Percentiles rank a stretch among this genome's conserved stretches.
These are phyloP conservation scores for Termitomyces sp. DNA, from an alignment of 768 basidiomycete species.

Conservation along the genomic window DNA sequence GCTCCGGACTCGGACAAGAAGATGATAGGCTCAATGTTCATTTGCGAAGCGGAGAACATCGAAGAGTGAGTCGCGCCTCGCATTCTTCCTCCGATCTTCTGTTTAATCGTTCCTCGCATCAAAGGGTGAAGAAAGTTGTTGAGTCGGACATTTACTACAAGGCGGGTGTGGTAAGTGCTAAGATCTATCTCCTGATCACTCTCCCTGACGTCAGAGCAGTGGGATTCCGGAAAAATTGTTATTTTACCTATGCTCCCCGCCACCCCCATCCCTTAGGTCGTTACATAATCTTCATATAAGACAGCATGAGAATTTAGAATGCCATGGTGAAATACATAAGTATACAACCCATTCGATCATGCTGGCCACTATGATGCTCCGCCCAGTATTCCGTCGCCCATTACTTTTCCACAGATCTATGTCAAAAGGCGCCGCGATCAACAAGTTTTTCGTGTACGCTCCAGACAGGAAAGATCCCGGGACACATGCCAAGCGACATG, in stretches of 20 bases:
- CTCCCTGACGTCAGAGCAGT: constrained; percentile 27
- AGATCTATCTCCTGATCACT: background rate
- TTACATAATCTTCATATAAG: background rate
- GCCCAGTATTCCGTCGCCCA: background rate
- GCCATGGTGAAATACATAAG: background rate
- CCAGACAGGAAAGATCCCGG: constrained; percentile 47
- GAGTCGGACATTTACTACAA: constrained; percentile 39
- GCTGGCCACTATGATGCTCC: constrained; percentile 1
- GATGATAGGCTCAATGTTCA: constrained; percentile 55
- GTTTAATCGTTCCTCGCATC: background rate
- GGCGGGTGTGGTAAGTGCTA: constrained; percentile 32
- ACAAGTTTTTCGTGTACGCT: constrained; percentile 49
- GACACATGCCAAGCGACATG: constrained; percentile 37
- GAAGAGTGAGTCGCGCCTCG: constrained; percentile 31
- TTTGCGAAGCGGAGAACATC: constrained; percentile 49
- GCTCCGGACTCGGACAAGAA: constrained; percentile 43
- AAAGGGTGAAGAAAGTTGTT: constrained; percentile 33
- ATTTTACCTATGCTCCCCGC: constrained; percentile 43
- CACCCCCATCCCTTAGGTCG: constrained; percentile 6
- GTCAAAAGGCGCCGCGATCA: constrained; percentile 7
- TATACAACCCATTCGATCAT: background rate
- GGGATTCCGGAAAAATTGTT: constrained; percentile 51
- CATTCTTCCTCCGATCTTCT: background rate
- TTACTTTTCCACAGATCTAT: constrained; percentile 1
- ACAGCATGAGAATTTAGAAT: background rate